A percentile compares a stretch with the other conserved stretches of the same genome.
phyloP scores from a whole-genome alignment of 805 yeast species.

The Helenozyma baotianmanensis region DNA sequence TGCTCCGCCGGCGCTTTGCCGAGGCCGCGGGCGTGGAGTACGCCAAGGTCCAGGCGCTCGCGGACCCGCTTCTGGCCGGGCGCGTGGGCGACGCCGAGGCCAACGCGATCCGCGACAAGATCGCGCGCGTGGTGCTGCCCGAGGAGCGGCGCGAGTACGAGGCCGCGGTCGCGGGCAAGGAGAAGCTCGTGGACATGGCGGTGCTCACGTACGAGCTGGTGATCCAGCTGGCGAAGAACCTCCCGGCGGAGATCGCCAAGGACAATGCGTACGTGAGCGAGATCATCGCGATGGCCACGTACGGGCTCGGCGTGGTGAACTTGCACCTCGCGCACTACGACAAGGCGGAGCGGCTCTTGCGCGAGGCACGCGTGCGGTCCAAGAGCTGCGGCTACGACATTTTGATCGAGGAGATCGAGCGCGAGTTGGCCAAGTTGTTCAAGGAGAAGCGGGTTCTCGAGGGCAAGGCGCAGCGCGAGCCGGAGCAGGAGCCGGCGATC shows the following conservation, averaged over 20 bases:
- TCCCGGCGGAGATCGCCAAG: constrained; percentile 23
- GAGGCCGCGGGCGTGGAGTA: constrained; percentile 23
- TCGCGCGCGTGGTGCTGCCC: constrained; percentile 13
- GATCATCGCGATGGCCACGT: constrained; percentile 74
- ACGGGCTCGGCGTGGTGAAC: constrained; percentile 78
- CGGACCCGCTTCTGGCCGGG: constrained; percentile 13
- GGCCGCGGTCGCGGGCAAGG: constrained; percentile 14
- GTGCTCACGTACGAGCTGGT: constrained; percentile 34
- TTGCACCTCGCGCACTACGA: constrained; percentile 54
- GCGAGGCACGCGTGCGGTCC: constrained; percentile 70
- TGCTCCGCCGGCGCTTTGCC: constrained; percentile 21
- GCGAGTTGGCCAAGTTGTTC: constrained; percentile 55
- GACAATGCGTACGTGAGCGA: constrained; percentile 42
- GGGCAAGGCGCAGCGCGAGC: constrained; percentile 1
- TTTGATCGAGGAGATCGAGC: constrained; percentile 58
- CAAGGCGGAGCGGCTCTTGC: constrained; percentile 55
- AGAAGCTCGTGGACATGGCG: constrained; percentile 26
- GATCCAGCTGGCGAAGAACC: constrained; percentile 25
- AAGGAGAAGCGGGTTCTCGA: constrained; percentile 23
- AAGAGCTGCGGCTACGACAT: constrained; percentile 61
- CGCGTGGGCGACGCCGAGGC: constrained; percentile 10
- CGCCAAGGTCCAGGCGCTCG: constrained; percentile 12
- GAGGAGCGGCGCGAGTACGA: constrained; percentile 26
- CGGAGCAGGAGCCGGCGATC: constrained; percentile 12
- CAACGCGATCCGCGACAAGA: constrained; percentile 7